Conservation (phyloP, 1,139 yeast species). For the Meyerozyma sp. region DNA sequence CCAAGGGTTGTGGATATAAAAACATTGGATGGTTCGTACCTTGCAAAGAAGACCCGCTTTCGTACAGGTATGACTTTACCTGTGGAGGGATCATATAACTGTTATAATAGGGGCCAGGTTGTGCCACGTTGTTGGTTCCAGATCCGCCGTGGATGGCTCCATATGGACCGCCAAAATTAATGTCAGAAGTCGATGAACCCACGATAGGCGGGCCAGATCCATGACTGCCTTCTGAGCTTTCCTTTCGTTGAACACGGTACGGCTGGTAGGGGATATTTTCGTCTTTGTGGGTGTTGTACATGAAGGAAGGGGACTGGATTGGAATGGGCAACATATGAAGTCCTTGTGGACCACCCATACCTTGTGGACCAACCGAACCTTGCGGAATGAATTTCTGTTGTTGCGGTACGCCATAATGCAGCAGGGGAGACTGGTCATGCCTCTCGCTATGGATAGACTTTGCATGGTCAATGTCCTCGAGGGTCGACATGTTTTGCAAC, state of each 20-base stretch:
- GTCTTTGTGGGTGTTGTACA: slow-evolving; percentile 1
- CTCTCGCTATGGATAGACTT: not conserved
- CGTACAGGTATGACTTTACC: not conserved
- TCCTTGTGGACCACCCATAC: not conserved
- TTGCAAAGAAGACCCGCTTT: not conserved
- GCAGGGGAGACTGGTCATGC: not conserved
- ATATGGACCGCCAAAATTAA: not conserved
- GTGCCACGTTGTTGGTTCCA: not conserved
- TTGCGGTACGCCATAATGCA: not conserved
- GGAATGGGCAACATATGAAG: slow-evolving; percentile 1
- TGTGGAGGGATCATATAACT: not conserved
- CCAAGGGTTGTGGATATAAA: slow-evolving; percentile 1
- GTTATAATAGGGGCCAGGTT: not conserved
- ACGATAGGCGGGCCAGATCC: not conserved
- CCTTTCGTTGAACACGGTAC: not conserved
- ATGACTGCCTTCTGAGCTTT: not conserved
- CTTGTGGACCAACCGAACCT: not conserved
- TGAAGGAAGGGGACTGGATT: not conserved
- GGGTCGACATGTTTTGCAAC: slow-evolving; percentile 34
- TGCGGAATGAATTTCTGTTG: not conserved
- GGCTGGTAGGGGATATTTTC: not conserved
- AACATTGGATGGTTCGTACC: not conserved
- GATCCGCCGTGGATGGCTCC: not conserved
- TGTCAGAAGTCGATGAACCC: not conserved
- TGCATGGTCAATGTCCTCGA: slow-evolving; percentile 14